phyloP scores from a whole-genome alignment of 768 basidiomycete genomes.

The Russula sp. region DNA sequence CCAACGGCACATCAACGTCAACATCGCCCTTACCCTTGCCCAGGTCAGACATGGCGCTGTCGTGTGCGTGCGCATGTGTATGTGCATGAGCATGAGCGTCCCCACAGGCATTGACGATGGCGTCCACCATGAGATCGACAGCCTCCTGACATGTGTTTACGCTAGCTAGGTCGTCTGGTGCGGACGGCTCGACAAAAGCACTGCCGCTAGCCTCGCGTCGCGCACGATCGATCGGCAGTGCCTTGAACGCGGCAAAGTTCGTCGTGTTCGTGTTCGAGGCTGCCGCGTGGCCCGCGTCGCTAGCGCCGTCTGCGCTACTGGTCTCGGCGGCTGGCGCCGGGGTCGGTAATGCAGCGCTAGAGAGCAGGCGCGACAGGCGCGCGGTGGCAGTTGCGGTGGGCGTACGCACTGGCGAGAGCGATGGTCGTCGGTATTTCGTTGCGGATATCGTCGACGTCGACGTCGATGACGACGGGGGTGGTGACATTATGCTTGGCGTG shows the following conservation, averaged over 20 bases:
- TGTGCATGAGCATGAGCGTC: conserved; percentile 47
- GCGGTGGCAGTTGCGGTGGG: conserved; percentile 21
- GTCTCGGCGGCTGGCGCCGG: conserved; percentile 25
- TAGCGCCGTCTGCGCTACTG: neutral
- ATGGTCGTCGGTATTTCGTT: conserved; percentile 14
- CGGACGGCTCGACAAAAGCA: conserved; percentile 46
- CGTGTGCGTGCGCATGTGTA: neutral
- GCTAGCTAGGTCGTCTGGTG: conserved; percentile 57
- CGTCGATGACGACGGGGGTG: conserved; percentile 7
- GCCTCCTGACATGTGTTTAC: conserved; percentile 74
- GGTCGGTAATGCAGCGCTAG: conserved; percentile 38
- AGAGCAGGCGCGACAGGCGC: conserved; percentile 38
- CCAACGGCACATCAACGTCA: conserved; percentile 39
- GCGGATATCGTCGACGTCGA: conserved; percentile 14
- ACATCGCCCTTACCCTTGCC: conserved; percentile 26
- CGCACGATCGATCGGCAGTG: conserved; percentile 61
- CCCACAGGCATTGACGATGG: conserved; percentile 63
- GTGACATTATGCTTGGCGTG: neutral
- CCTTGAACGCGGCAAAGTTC: conserved; percentile 75
- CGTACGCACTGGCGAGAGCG: conserved; percentile 29
- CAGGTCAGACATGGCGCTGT: neutral
- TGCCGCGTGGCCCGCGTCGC: conserved; percentile 31
- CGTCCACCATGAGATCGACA: conserved; percentile 69
- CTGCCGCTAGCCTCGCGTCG: conserved; percentile 45
- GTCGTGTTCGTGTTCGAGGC: conserved; percentile 47